A percentile compares a stretch with the other conserved stretches of the same genome.
These are phyloP conservation scores for Paulownia fortunei DNA, from an alignment of 257 asterid species.

Conservation along the genomic window DNA sequence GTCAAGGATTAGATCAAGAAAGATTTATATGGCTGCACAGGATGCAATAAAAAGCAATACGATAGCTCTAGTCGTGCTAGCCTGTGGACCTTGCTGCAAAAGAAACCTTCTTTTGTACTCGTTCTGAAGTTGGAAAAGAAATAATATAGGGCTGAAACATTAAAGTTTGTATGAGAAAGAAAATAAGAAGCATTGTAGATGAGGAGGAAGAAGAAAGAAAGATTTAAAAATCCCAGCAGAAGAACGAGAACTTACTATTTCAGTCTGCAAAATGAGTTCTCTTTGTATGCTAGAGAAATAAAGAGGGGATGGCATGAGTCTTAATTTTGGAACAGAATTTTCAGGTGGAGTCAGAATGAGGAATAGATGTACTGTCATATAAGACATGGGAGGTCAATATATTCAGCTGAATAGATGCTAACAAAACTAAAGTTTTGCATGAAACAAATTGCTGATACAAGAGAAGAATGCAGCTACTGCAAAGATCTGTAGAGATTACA, in stretches of 20 bases:
- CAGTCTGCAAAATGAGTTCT: neutral
- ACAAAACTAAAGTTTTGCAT: neutral
- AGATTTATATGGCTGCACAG: neutral
- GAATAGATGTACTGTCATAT: neutral
- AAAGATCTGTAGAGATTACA: neutral
- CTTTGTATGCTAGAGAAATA: neutral
- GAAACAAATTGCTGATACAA: neutral
- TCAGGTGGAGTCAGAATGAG: neutral
- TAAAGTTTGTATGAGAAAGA: neutral
- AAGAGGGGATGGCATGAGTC: neutral
- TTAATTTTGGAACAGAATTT: neutral
- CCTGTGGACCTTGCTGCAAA: neutral
- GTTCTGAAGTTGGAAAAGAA: neutral
- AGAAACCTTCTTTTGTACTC: neutral
- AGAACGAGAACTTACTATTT: neutral
- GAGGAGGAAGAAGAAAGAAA: neutral
- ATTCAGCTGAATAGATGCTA: neutral
- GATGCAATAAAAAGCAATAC: neutral
- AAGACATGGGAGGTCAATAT: neutral
- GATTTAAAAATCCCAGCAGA: neutral
- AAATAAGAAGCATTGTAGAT: neutral
- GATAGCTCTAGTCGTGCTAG: neutral
- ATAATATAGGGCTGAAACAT: neutral
- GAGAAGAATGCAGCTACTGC: constrained; percentile 3
- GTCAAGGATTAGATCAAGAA: neutral